phyloP scores from a whole-genome alignment of 2,329 filamentous ascomycete genomes.

The Ceratocystiopsis brevicomis region DNA sequence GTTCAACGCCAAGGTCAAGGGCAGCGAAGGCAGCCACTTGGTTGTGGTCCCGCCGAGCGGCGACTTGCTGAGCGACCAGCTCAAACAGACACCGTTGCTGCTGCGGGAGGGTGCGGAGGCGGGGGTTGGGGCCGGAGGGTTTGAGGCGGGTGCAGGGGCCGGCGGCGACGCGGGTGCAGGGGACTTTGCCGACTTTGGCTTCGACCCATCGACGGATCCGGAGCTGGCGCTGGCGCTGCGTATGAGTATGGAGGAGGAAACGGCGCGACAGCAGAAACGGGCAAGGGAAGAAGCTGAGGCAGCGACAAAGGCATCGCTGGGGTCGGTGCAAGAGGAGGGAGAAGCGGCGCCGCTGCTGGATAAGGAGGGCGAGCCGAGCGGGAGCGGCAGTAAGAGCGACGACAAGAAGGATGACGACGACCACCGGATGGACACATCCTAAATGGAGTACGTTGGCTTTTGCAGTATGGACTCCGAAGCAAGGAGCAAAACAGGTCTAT shows the following conservation, averaged over 20 bases:
- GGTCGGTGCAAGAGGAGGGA: constrained; percentile 64
- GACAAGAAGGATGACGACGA: constrained; percentile 27
- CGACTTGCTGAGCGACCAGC: constrained; percentile 79
- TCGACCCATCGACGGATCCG: constrained; percentile 80
- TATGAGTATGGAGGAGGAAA: constrained; percentile 98
- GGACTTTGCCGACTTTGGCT: constrained; percentile 60
- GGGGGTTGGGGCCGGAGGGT: constrained; percentile 17
- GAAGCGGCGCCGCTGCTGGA: constrained; percentile 46
- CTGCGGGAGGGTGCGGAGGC: constrained; percentile 46
- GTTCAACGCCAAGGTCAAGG: constrained; percentile 87
- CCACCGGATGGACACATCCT: constrained; percentile 88
- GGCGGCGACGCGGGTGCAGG: constrained; percentile 34
- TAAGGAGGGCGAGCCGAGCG: constrained; percentile 45
- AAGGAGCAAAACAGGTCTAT: no score
- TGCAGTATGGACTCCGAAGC: no score
- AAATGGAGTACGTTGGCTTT: constrained; percentile 10
- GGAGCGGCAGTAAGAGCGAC: constrained; percentile 34
- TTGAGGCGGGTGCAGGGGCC: constrained; percentile 32
- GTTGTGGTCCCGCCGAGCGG: constrained; percentile 80
- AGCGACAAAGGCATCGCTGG: constrained; percentile 28
- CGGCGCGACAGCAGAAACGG: constrained; percentile 75
- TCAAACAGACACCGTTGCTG: constrained; percentile 76
- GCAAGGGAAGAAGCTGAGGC: constrained; percentile 56
- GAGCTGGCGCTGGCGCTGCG: constrained; percentile 85
- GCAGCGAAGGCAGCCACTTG: constrained; percentile 76